Evolutionary conservation across 768 basidiomycete genomes (phyloP), one percentile per base, ranked within the genome.

Genomic region (Lentinula boryana): DNA sequence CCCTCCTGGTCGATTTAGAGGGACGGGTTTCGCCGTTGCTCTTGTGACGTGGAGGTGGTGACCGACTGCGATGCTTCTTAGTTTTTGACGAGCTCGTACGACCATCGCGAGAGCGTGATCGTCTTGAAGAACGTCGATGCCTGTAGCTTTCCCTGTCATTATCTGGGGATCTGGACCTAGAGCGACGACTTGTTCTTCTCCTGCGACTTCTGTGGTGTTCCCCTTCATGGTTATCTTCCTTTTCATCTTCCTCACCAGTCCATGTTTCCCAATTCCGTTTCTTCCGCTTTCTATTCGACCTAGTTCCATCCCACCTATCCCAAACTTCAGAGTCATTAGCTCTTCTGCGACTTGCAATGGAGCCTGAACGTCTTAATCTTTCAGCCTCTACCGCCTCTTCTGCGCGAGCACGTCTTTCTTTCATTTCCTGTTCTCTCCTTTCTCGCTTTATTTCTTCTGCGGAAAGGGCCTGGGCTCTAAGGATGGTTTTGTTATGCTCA

Each of bases 401-500:
- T 0, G 91, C 92, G 2, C 92, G 77, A 2, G 79, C 79, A 60
- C 80, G 75, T 38, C 88, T 74, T 65, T 89, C 87, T 50, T 68
- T 76, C 61, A 83, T 75, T 68, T 89, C 85, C 63, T 81, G 78
- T 62, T 88, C 88, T n/a, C 85, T 81, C 27, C 84, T 73, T 63
- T 86, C 86, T 31, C 74, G 75, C 61, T 90, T 87, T n/a, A 85
- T 75, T 64, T 91, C 89, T 64, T 89, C 80, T 1, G 88, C 87
- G 36, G 89, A 88, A 12, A 76, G 70, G 0, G 87, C 87, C 72
- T 92, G 90, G 27, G 89, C 82, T 59, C 83, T 82, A 21, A 92
- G 71, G 50, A 99, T 78, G 12, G 89, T 86, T 73, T 88, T 86
- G 72, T 99, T 99, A 69, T 99, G 97, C 60, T 95, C 95, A 69